phyloP scores from a whole-genome alignment of 192 early-diverging fungal species.

The Coemansia sp. region DNA sequence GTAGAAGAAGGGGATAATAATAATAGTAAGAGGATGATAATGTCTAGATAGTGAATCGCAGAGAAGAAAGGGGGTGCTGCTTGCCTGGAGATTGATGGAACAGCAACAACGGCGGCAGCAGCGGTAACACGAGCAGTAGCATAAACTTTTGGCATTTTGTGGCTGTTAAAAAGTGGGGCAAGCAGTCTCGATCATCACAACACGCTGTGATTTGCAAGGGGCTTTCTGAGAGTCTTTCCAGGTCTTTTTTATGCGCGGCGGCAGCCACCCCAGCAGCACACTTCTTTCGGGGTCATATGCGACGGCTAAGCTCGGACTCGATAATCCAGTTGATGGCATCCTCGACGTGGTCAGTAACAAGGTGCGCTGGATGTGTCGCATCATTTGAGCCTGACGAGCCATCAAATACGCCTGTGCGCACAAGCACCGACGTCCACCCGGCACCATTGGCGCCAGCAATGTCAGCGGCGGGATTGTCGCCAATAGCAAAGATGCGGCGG shows the following conservation, averaged over 20 bases:
- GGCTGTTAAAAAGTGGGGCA: background rate
- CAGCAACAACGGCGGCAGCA: background rate
- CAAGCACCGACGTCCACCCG: slow-evolving; percentile 71
- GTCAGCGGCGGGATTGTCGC: slow-evolving; percentile 71
- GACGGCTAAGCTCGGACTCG: slow-evolving; percentile 19
- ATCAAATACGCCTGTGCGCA: slow-evolving; percentile 69
- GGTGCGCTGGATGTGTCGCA: slow-evolving; percentile 54
- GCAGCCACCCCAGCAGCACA: background rate
- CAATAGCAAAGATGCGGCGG: slow-evolving; percentile 58
- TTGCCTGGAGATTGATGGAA: background rate
- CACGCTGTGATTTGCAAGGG: background rate
- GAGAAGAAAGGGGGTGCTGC: background rate
- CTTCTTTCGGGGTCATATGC: background rate
- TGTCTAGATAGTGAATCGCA: background rate
- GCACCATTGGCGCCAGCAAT: slow-evolving; percentile 72
- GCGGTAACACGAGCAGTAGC: background rate
- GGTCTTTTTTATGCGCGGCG: background rate
- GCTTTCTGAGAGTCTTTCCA: background rate
- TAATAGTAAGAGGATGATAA: background rate
- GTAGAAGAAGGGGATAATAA: background rate
- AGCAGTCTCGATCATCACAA: background rate
- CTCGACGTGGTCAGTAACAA: slow-evolving; percentile 62
- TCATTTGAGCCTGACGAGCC: slow-evolving; percentile 56
- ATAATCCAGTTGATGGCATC: slow-evolving; percentile 62
- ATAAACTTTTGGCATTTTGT: background rate